phyloP scores from a whole-genome alignment of 2,329 filamentous ascomycete species.

The Penicillium corylophilum region DNA sequence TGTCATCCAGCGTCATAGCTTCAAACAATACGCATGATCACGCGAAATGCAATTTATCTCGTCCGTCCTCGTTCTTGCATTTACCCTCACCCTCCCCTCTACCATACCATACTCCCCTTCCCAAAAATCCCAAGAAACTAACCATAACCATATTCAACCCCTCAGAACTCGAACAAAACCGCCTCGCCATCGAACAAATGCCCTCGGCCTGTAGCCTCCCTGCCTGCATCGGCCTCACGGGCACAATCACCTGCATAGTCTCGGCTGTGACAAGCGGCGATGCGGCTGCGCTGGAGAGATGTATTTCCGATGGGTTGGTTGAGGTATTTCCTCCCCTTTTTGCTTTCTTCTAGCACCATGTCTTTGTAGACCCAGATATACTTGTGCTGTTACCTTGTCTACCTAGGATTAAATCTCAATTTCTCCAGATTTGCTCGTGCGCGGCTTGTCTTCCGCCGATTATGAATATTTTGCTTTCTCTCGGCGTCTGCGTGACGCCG shows the following conservation, averaged over 20 bases:
- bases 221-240: slow-evolving; percentile 19
- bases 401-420: too few relatives aligned
- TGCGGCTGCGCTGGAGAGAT: slow-evolving; percentile 15
- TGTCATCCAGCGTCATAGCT: slow-evolving; percentile 2
- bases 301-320: slow-evolving; percentile 12
- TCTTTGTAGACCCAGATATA: not conserved
- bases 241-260: slow-evolving; percentile 16
- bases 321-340: slow-evolving; percentile 8
- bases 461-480: slow-evolving; percentile 9
- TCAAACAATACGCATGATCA: not conserved
- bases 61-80: slow-evolving; percentile 1
- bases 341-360: not conserved
- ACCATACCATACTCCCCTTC: too few relatives aligned
- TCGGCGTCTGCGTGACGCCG: slow-evolving; percentile 17
- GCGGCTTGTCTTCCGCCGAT: slow-evolving; percentile 17
- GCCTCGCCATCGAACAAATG: slow-evolving; percentile 9
- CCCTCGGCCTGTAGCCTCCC: slow-evolving; percentile 18
- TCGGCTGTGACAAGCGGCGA: slow-evolving; percentile 17
- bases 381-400: too few relatives aligned
- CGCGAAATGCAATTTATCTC: not conserved
- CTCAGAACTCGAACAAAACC: slow-evolving; percentile 19
- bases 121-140: too few relatives aligned
- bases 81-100: not conserved
- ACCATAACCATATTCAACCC: too few relatives aligned
- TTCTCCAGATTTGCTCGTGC: slow-evolving; percentile 21